Percentiles rank a stretch among this genome's conserved stretches.
Evolutionary conservation across 345 rosid species (phyloP).

Genomic region (Citrus cavaleriei): DNA sequence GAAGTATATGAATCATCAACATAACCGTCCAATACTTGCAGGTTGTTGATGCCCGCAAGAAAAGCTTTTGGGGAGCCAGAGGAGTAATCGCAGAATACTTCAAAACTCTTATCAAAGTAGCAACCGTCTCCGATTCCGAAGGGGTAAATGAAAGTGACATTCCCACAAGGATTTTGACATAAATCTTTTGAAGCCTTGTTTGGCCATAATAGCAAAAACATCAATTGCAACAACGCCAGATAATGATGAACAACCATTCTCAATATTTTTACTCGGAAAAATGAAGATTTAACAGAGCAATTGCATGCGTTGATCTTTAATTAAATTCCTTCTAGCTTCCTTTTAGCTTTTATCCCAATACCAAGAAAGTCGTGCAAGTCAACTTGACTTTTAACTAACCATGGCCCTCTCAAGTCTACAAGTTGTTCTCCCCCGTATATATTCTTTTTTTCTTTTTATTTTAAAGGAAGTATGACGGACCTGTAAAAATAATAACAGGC

Average conservation of each 20-base stretch:
- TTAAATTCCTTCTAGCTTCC: too few relatives aligned
- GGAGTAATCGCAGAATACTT: neutral
- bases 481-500: too few relatives aligned
- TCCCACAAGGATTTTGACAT: neutral
- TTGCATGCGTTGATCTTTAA: too few relatives aligned
- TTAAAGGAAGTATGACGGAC: too few relatives aligned
- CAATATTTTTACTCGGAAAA: neutral
- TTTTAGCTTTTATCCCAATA: too few relatives aligned
- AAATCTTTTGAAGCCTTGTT: neutral
- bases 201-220: neutral
- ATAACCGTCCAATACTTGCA: neutral
- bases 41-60: neutral
- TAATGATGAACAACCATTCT: neutral
- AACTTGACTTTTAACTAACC: too few relatives aligned
- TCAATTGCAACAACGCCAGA: neutral
- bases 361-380: too few relatives aligned
- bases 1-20: too few relatives aligned
- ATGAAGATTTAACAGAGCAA: too few relatives aligned
- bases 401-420: too few relatives aligned
- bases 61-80: neutral
- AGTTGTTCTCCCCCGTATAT: too few relatives aligned
- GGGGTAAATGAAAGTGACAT: neutral
- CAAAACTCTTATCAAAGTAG: neutral
- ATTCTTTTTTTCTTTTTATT: too few relatives aligned
- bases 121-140: neutral